Evolutionary conservation across 192 early-diverging fungal species (phyloP).

Genomic region (Blastocladiella britannica): DNA sequence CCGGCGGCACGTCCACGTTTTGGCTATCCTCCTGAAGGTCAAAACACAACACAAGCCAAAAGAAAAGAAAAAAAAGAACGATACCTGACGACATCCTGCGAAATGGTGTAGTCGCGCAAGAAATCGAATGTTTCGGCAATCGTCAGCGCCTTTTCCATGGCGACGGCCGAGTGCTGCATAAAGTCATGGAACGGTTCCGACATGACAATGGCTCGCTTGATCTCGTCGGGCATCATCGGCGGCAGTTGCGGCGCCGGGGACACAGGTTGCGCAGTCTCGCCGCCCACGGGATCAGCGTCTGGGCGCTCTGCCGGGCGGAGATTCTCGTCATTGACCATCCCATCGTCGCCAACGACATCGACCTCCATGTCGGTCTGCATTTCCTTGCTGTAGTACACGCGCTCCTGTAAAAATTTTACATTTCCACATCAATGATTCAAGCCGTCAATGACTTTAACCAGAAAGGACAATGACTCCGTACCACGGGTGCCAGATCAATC

Average conservation of each 20-base stretch:
- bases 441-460: background rate
- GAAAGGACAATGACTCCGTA: slow-evolving; percentile 9
- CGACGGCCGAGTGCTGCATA: slow-evolving; percentile 63
- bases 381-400: slow-evolving; percentile 76
- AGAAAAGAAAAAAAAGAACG: background rate
- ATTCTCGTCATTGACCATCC: slow-evolving; percentile 27
- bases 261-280: background rate
- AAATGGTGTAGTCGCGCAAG: slow-evolving; percentile 80
- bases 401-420: slow-evolving; percentile 26
- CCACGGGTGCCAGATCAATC: slow-evolving; percentile 70
- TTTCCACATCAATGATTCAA: background rate
- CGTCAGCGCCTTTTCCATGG: slow-evolving; percentile 74
- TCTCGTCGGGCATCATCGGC: slow-evolving; percentile 48
- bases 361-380: slow-evolving; percentile 47
- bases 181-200: slow-evolving; percentile 66
- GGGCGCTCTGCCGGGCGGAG: slow-evolving; percentile 12
- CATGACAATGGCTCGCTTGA: slow-evolving; percentile 48
- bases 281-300: slow-evolving; percentile 1
- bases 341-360: slow-evolving; percentile 25
- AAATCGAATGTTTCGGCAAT: slow-evolving; percentile 55
- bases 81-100: slow-evolving; percentile 29
- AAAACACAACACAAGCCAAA: too few relatives aligned
- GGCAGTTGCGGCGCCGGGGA: background rate
- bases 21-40: slow-evolving; percentile 30
- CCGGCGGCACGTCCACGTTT: slow-evolving; percentile 36